Evolutionary conservation across 495 filamentous ascomycete species (phyloP), one percentile per base, ranked within the genome.

Genomic region (Aspergillus panamensis): DNA sequence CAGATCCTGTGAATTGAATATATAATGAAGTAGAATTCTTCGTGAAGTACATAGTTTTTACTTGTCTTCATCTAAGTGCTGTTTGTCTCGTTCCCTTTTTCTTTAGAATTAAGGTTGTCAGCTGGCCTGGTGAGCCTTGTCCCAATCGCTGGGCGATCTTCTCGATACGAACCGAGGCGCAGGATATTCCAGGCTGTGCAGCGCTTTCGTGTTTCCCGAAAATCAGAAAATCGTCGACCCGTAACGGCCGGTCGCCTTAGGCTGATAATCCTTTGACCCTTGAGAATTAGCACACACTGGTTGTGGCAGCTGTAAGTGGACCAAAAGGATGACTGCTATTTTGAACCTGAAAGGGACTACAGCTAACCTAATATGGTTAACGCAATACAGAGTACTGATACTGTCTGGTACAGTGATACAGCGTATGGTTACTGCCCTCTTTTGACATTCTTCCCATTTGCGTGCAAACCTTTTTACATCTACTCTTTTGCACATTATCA

Each of bases 291-390:
- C 5, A 17, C 14, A 21, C 21, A 35, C 6, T 16, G 21, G 37
- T 43, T n/a, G 53, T 56, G 53, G 43, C 14, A 31, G 48, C 37
- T 40, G 47, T 57, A 16, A 44, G 31, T 51, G 47, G 45, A 40
- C 32, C 6, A 19, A 30, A n/a, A n/a, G n/a, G n/a, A n/a, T n/a
- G 33, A 50, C 49, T 59, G 50, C 57, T 59, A 59, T 59, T 59
- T 54, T 59, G 53, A 14, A 52, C 17, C 1, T 25, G 48, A 40
- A n/a, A 29, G 33, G 32, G 16, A 21, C n/a, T n/a, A n/a, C n/a
- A 10, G 19, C 57, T 59, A 59, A 53, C 40, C 29, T 9, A 4
- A 3, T 40, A 19, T 12, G 48, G 55, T 42, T 43, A 40, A 43
- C 12, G 35, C 16, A 43, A 52, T 50, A 47, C 33, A 40, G 19